Evolutionary conservation across 148 eudicot species (phyloP).

Genomic region (Agrostemma githago): DNA sequence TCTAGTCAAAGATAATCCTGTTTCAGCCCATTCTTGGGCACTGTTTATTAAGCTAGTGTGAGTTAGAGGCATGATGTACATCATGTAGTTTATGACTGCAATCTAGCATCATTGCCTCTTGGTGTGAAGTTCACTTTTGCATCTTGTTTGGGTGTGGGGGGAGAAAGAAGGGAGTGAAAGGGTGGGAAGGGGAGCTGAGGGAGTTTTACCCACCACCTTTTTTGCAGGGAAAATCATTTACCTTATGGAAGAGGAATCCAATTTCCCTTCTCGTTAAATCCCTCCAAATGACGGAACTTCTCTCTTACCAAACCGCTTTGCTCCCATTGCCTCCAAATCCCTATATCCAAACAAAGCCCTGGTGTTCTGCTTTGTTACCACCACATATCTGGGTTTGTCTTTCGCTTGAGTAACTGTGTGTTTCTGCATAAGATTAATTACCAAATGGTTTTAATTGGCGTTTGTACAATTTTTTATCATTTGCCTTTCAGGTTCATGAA

Average conservation of each 20-base stretch:
- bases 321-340: too few species aligned
- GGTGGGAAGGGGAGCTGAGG: too few species aligned
- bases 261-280: too few species aligned
- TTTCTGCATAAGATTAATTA: not conserved
- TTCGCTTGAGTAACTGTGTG: constrained; percentile 1
- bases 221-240: too few species aligned
- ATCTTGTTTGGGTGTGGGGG: too few species aligned
- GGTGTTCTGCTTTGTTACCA: not conserved
- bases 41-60: not conserved
- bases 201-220: too few species aligned
- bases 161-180: too few species aligned
- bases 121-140: not conserved
- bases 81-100: not conserved
- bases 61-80: not conserved
- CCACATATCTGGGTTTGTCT: not conserved
- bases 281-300: too few species aligned
- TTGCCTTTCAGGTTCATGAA: constrained; percentile 71
- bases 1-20: not conserved
- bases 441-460: not conserved
- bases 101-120: not conserved
- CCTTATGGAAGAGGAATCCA: too few species aligned
- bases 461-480: constrained; percentile 9
- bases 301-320: too few species aligned
- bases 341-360: too few species aligned
- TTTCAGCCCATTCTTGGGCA: not conserved